Conservation (phyloP, 352 stramenopile species). For the Globisporangium emineosum region DNA sequence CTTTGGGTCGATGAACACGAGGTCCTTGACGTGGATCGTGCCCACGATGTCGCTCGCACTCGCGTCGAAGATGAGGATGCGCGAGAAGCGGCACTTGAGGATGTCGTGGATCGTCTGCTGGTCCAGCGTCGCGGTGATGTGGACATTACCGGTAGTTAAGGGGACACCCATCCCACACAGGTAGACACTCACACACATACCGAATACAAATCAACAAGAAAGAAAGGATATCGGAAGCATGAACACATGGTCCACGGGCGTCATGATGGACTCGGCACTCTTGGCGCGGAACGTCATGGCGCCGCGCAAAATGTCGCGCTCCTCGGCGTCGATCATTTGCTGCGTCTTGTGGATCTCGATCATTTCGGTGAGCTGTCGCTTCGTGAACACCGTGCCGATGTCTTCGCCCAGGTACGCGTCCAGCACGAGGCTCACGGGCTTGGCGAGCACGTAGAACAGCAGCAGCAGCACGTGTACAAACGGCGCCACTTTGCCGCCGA, state of each 20-base stretch:
- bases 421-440: conserved; percentile 91
- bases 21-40: conserved; percentile 98
- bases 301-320: conserved; percentile 92
- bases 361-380: conserved; percentile 92
- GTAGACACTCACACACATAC: background rate
- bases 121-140: conserved; percentile 44
- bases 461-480: conserved; percentile 92
- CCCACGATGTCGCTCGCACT: conserved; percentile 92
- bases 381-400: conserved; percentile 95
- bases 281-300: conserved; percentile 94
- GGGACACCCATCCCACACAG: background rate
- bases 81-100: conserved; percentile 94
- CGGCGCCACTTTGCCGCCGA: conserved; percentile 75
- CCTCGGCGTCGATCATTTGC: conserved; percentile 92
- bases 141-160: conserved; percentile 1
- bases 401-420: conserved; percentile 93
- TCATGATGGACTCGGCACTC: conserved; percentile 93
- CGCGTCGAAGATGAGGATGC: conserved; percentile 90
- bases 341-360: conserved; percentile 96
- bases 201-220: background rate
- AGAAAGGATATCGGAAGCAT: conserved; percentile 85
- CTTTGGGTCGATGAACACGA: conserved; percentile 98
- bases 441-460: conserved; percentile 93
- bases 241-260: conserved; percentile 91
- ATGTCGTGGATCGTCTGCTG: conserved; percentile 91